Base-by-base conservation (phyloP, 768 basidiomycete genomes). In the Strobilomyces echinocephalus region DNA sequence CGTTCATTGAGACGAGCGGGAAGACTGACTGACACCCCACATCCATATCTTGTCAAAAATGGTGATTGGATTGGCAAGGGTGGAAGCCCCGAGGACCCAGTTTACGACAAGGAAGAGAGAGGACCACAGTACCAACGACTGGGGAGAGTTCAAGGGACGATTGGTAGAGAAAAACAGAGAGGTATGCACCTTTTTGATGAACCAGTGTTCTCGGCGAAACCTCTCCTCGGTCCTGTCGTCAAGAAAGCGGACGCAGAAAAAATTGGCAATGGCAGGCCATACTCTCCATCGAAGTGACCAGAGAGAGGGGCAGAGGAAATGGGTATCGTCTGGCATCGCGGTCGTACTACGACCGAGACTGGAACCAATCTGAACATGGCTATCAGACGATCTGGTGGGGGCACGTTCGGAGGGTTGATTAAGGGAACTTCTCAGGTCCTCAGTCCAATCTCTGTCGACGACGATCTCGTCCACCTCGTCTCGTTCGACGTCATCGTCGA, bases 391-490 rank as follows among this genome's bases (percentile, higher is more conserved):
- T 69, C 79, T 80, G 40, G 83, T 78, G 15, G 74, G 76, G 16
- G 69, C 74, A 16, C 60, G 49, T 72, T 79, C 76, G 28, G 84
- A 82, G 15, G 81, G 80, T 50, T 78, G 78, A 21, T 78, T 69
- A 39, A 75, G 66, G 20, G 79, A 79, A 48, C 74, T 82, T 65
- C 77, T 80, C 56, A 79, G 73, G 55, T 81, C 81, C 51, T 82
- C 81, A 3, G 77, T 72, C 86, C 85, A 87, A 31, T 76, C 71
- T 44, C 87, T 78, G 67, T 91, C 88, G 15, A 91, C 88, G 21
- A 91, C 81, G 20, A 89, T 80, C 71, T 87, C 80, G 66, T 91
- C 80, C 8, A 89, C 81, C 49, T 74, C 70, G 30, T 73, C 74
- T 7, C 63, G 70, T 9, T 69, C 59, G 28, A 38, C 20, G 34